Conservation (phyloP, 805 yeast species). For the Debaryomyces hansenii region DNA sequence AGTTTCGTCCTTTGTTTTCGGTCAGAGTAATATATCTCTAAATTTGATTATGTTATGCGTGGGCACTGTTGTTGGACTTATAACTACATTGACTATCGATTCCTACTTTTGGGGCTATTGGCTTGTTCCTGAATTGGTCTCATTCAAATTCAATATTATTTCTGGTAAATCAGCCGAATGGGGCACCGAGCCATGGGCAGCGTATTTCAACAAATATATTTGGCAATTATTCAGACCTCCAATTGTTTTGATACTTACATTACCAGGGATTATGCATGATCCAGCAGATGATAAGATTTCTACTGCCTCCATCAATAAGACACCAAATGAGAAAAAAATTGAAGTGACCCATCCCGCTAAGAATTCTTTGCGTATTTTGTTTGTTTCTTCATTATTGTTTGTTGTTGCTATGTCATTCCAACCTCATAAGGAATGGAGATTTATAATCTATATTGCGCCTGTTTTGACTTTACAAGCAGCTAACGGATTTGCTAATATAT, state of each 20-base stretch:
- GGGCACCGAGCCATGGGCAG: slow-evolving; percentile 78
- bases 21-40: slow-evolving; percentile 45
- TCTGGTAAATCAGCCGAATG: slow-evolving; percentile 72
- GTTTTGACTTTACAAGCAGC: slow-evolving; percentile 65
- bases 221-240: slow-evolving; percentile 41
- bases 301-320: not conserved
- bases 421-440: slow-evolving; percentile 95
- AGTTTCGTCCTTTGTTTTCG: slow-evolving; percentile 43
- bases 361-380: slow-evolving; percentile 44
- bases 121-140: slow-evolving; percentile 72
- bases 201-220: slow-evolving; percentile 61
- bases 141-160: slow-evolving; percentile 75
- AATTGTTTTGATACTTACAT: slow-evolving; percentile 39
- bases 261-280: slow-evolving; percentile 45
- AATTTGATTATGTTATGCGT: slow-evolving; percentile 37
- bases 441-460: slow-evolving; percentile 76
- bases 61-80: slow-evolving; percentile 56
- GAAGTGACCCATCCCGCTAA: slow-evolving; percentile 26
- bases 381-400: slow-evolving; percentile 53
- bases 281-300: slow-evolving; percentile 30
- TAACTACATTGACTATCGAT: slow-evolving; percentile 55
- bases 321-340: slow-evolving; percentile 13
- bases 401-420: slow-evolving; percentile 71
- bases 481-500: slow-evolving; percentile 47
- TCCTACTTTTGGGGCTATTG: slow-evolving; percentile 69